These are phyloP conservation scores for Plenodomus lindquistii DNA, from an alignment of 2,329 filamentous ascomycete genomes.

Conservation along the genomic window DNA sequence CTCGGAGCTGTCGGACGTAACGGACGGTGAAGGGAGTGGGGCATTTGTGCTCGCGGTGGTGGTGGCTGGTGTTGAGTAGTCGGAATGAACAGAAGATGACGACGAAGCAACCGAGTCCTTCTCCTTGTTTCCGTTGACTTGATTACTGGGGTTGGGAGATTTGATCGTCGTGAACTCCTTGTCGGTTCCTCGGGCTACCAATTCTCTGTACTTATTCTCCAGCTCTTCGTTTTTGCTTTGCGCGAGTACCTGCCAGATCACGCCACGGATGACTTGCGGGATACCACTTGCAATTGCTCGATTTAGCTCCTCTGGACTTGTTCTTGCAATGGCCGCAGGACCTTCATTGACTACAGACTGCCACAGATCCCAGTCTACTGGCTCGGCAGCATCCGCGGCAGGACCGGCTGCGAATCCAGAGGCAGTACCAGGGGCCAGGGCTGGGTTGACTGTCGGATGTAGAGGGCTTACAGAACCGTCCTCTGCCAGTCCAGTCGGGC, in stretches of 20 bases:
- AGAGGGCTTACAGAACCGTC: conserved; percentile 48
- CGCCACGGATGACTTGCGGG: conserved; percentile 91
- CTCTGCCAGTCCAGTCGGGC: conserved; percentile 54
- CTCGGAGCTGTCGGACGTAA: conserved; percentile 62
- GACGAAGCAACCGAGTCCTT: conserved; percentile 74
- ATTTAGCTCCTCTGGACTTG: conserved; percentile 87
- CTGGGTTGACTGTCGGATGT: conserved; percentile 67
- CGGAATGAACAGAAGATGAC: conserved; percentile 82
- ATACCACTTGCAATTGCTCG: conserved; percentile 91
- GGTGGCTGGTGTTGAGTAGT: conserved; percentile 65
- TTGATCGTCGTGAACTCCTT: conserved; percentile 59
- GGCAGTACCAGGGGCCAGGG: conserved; percentile 81
- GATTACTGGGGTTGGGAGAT: conserved; percentile 46
- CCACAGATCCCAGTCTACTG: conserved; percentile 99
- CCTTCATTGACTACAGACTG: conserved; percentile 95
- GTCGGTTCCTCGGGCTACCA: conserved; percentile 78
- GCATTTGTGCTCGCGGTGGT: conserved; percentile 51
- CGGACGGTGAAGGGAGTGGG: conserved; percentile 53
- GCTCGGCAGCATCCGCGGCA: conserved; percentile 67
- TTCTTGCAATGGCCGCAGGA: conserved; percentile 81
- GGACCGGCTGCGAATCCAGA: conserved; percentile 78
- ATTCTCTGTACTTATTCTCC: conserved; percentile 81
- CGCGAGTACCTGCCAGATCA: conserved; percentile 96
- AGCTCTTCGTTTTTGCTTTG: conserved; percentile 93
- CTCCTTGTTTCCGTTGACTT: conserved; percentile 54